These are phyloP conservation scores for Ustilago curta DNA, from an alignment of 1,284 basidiomycete genomes.

Conservation along the genomic window DNA sequence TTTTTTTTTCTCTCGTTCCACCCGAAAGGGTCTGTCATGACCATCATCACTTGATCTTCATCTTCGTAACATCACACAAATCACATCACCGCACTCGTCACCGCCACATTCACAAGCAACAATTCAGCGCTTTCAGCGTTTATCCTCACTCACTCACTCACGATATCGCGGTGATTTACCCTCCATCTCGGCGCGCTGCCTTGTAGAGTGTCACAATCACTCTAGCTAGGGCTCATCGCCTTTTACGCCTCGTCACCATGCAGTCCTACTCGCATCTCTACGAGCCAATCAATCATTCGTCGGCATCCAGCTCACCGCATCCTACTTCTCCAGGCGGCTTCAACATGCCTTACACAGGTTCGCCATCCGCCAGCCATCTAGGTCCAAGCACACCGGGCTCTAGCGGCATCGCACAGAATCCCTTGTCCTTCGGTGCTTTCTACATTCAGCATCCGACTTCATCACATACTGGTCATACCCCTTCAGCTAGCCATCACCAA, in stretches of 20 bases:
- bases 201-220: slow-evolving; percentile 12
- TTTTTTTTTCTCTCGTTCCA: neutral
- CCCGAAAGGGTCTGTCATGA: neutral
- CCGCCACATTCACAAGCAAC: neutral
- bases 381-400: slow-evolving; percentile 24
- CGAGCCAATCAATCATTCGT: slow-evolving; percentile 31
- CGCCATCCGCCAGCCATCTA: slow-evolving; percentile 33
- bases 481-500: slow-evolving; percentile 13
- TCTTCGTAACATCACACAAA: neutral
- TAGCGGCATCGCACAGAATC: slow-evolving; percentile 22
- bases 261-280: slow-evolving; percentile 53
- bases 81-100: neutral
- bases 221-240: slow-evolving; percentile 8
- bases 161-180: neutral
- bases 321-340: slow-evolving; percentile 44
- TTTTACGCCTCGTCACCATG: slow-evolving; percentile 12
- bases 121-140: neutral
- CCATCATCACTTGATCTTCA: slow-evolving; percentile 1
- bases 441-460: slow-evolving; percentile 46
- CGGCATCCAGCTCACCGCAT: slow-evolving; percentile 35
- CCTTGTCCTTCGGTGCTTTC: slow-evolving; percentile 49
- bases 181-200: slow-evolving; percentile 2
- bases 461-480: slow-evolving; percentile 13
- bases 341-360: slow-evolving; percentile 45
- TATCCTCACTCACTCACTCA: neutral